phyloP scores from a whole-genome alignment of 331 rosid genomes.

The Acacia pycnantha region DNA sequence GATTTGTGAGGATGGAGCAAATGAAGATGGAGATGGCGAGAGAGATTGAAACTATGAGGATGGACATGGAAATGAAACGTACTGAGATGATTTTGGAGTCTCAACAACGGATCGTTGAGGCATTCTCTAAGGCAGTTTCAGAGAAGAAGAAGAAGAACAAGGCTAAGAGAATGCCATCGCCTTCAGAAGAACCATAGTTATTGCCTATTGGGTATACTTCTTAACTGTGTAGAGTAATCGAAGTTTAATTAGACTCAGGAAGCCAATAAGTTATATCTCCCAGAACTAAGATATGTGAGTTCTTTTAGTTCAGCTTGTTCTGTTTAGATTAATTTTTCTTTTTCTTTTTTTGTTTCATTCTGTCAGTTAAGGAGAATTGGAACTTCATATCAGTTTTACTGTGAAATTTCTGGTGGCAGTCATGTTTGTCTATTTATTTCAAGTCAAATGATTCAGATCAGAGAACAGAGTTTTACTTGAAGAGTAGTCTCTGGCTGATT shows the following conservation, averaged over 20 bases:
- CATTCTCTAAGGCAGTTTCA: conserved; percentile 70
- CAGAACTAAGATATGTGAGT: conserved; percentile 6
- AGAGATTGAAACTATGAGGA: conserved; percentile 76
- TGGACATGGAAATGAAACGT: conserved; percentile 96
- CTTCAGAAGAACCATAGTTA: conserved; percentile 56
- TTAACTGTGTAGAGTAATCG: not conserved
- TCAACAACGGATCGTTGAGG: conserved; percentile 85
- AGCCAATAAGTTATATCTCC: not conserved
- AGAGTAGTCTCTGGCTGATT: not conserved
- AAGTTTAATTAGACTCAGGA: not conserved
- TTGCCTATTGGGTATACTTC: not conserved
- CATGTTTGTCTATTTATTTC: conserved; percentile 15
- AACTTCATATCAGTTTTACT: conserved; percentile 8
- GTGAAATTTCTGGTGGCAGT: conserved; percentile 12
- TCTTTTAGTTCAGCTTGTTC: conserved; percentile 1
- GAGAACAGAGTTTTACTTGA: not conserved
- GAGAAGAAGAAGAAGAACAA: conserved; percentile 75
- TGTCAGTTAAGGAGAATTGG: not conserved
- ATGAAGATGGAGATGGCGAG: conserved; percentile 98
- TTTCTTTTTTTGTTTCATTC: not conserved
- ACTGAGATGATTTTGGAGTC: conserved; percentile 90
- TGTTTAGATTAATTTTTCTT: conserved; percentile 6
- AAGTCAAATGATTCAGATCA: conserved; percentile 7
- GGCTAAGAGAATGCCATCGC: conserved; percentile 58
- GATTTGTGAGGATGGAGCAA: conserved; percentile 87